Evolutionary conservation across 306 rosid species (phyloP), one percentile per base, ranked within the genome.

Genomic region (Pueraria montana): DNA sequence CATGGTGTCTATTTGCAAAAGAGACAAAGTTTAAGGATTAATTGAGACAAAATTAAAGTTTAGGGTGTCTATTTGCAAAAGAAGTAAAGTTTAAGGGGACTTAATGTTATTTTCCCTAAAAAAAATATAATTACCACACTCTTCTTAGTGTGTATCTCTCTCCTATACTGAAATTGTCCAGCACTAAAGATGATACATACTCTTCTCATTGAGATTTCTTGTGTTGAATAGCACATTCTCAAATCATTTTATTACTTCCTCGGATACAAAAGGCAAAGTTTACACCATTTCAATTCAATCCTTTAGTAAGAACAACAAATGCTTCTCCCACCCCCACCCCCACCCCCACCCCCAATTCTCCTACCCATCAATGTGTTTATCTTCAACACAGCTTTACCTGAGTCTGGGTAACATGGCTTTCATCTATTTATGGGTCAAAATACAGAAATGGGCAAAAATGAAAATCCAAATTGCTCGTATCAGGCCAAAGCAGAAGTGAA

Each of bases 401-500:
- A 32, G 46, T 56, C 43, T 66, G 62, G 42, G 53, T 14, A 61
- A 56, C 46, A 55, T 2, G n/a, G 50, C 45, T 38, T 72, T 45
- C 77, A 67, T 27, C 40, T 3, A 63, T 58, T 48, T 72, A 55
- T 24, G 36, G 32, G 23, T 17, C 36, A 68, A 63, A 71, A 42
- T 32, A 55, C 34, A 32, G 6, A 17, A 79, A 71, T 74, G 58
- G 32, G n/a, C 32, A 83, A 71, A 75, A 78, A 45, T 27, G 53
- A 42, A 68, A 62, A 73, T 24, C n/a, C 23, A 53, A 81, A 62
- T 24, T 45, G 79, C 78, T 14, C 71, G 67, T 23, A 30, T 61
- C 78, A 49, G 43, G 17, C 27, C 9, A 73, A 64, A 73, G 23
- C 62, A 81, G 42, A 66, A 65, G 77, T 76, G 40, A 24, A 65